Conservation (phyloP, 2,329 filamentous ascomycete genomes). For the Geosmithia flava region DNA sequence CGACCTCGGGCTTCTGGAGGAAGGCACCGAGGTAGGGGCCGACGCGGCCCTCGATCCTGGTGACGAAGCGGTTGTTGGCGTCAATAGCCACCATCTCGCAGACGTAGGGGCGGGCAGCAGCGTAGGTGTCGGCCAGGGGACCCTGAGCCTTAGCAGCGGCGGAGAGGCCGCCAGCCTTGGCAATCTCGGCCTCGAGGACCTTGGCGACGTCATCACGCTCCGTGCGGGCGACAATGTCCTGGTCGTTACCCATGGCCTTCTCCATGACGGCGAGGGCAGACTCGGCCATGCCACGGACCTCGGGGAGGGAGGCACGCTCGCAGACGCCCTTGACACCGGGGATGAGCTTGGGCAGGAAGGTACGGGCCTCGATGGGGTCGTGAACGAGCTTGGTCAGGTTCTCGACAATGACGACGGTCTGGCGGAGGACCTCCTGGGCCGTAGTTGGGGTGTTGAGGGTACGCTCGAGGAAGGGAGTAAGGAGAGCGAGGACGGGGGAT, state of each 20-base stretch:
- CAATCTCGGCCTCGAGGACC: slow-evolving; percentile 64
- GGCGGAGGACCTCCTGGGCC: slow-evolving; percentile 84
- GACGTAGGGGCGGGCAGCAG: slow-evolving; percentile 60
- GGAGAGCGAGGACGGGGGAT: slow-evolving; percentile 83
- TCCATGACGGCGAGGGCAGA: slow-evolving; percentile 78
- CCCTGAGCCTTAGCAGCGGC: slow-evolving; percentile 32
- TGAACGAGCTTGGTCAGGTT: slow-evolving; percentile 98
- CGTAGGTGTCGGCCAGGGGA: slow-evolving; percentile 44
- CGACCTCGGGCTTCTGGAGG: slow-evolving; percentile 46
- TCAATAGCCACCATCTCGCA: slow-evolving; percentile 78
- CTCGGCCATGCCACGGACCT: slow-evolving; percentile 82
- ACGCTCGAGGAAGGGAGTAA: slow-evolving; percentile 89
- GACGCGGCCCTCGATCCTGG: slow-evolving; percentile 57
- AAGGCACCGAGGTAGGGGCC: slow-evolving; percentile 65
- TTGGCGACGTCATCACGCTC: slow-evolving; percentile 62
- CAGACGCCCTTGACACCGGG: slow-evolving; percentile 86
- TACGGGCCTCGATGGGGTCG: slow-evolving; percentile 83
- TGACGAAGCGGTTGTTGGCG: slow-evolving; percentile 68
- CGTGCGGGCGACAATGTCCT: slow-evolving; percentile 53
- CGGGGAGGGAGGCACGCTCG: slow-evolving; percentile 80
- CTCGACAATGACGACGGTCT: slow-evolving; percentile 93
- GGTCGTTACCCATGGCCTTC: slow-evolving; percentile 74
- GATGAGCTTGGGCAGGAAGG: slow-evolving; percentile 87
- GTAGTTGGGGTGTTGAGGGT: slow-evolving; percentile 86
- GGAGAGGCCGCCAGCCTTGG: slow-evolving; percentile 52